phyloP scores from a whole-genome alignment of 2,329 filamentous ascomycete genomes.

The Apiospora koreana region DNA sequence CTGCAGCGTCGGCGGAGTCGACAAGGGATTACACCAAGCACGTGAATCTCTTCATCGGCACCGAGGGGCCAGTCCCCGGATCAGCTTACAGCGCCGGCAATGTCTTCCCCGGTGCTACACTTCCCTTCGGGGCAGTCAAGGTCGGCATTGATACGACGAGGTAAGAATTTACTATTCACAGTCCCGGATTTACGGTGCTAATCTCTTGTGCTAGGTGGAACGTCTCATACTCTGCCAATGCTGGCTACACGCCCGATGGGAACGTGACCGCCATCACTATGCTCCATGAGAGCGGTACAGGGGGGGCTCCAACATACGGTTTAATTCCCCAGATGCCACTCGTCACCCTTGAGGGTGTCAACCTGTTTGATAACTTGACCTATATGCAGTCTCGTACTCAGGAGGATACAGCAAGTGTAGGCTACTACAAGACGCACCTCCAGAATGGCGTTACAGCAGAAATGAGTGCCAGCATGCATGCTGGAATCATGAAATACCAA shows the following conservation, averaged over 20 bases:
- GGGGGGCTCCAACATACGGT: slow-evolving; percentile 60
- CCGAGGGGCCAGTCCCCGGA: slow-evolving; percentile 45
- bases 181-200: not conserved
- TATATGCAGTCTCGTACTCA: slow-evolving; percentile 45
- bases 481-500: slow-evolving; percentile 52
- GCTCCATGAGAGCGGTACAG: slow-evolving; percentile 59
- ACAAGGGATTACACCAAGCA: slow-evolving; percentile 7
- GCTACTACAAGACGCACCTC: slow-evolving; percentile 54
- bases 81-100: slow-evolving; percentile 45
- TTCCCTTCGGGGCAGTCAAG: slow-evolving; percentile 47
- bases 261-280: slow-evolving; percentile 52
- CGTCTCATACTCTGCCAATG: slow-evolving; percentile 30
- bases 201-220: slow-evolving; percentile 17
- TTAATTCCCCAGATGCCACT: slow-evolving; percentile 52
- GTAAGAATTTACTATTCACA: slow-evolving; percentile 6
- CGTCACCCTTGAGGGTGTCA: slow-evolving; percentile 39
- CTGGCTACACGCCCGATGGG: slow-evolving; percentile 40
- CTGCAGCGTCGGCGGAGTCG: not conserved
- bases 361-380: slow-evolving; percentile 48
- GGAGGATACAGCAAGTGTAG: slow-evolving; percentile 48
- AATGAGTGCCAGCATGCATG: slow-evolving; percentile 49
- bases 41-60: slow-evolving; percentile 30
- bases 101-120: slow-evolving; percentile 43
- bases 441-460: slow-evolving; percentile 50
- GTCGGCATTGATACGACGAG: slow-evolving; percentile 41